Base-by-base conservation (phyloP, 2,329 filamentous ascomycete genomes). In the Chaetomiaceae sp. region DNA sequence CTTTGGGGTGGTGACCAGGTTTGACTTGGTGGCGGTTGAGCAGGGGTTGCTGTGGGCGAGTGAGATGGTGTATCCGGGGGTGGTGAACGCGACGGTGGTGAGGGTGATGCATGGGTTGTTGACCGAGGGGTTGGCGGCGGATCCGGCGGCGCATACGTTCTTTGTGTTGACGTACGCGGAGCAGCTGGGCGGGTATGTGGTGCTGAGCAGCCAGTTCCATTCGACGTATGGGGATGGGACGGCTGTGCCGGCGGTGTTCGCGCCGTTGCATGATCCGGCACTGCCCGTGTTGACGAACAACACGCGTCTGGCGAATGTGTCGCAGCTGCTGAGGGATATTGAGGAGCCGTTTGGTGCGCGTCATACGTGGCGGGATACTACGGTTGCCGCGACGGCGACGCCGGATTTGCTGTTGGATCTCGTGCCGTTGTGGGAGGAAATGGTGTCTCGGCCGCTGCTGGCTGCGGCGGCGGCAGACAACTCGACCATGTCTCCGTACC, bases 1-100 rank as follows among this genome's bases (percentile, higher is more conserved):
- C 34, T 55, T 58, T 36, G 56, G 56, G 20, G 41, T 58, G 9
- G 56, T 58, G 12, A 56, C 56, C 1, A 29, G 45, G 9, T 58
- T 56, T 33, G 54, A 56, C 27, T 32, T 57, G 10, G 45, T 9
- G 3, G 17, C 45, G 4, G 49, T 52, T 20, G 48, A 52, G 20
- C 52, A 52, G 32, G 50, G 48, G 6, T 32, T 48, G 5, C n/a
- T 57, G 29, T 57, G 55, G 55, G 42, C 48, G 59, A 73, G 6
- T 65, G 66, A 26, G 68, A 68, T 15, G 10, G 65, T 64, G 34
- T 75, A 70, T 51, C 69, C 70, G 20, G 71, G 68, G 41, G 55
- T 63, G 42, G 52, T 60, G 4, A 64, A 68, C 12, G 64, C 4
- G 48, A 58, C 34, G 62, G 63, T 44, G 56, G 64, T 50, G 42